Conservation (phyloP, 352 stramenopile species). For the Phytophthora ramorum region DNA sequence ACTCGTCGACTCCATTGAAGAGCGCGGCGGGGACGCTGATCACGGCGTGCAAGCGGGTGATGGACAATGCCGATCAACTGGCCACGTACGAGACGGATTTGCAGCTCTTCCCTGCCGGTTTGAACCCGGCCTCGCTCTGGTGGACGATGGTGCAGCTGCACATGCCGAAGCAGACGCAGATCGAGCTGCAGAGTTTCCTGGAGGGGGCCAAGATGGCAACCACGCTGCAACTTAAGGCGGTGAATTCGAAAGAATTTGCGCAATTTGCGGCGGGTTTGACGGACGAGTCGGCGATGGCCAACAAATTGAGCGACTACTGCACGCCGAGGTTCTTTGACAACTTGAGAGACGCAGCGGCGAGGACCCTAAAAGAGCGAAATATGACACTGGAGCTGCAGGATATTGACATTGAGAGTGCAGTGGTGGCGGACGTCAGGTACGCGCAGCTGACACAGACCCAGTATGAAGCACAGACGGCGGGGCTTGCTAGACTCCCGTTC, state of each 20-base stretch:
- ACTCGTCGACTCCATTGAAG: conserved; percentile 24
- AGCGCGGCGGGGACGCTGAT: conserved; percentile 23
- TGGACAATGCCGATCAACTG: conserved; percentile 24
- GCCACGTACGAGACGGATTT: conserved; percentile 33
- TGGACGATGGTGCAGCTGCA: conserved; percentile 46
- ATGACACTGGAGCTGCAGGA: conserved; percentile 50
- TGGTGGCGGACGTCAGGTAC: conserved; percentile 38
- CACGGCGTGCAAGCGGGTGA: conserved; percentile 23
- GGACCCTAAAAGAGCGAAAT: conserved; percentile 32
- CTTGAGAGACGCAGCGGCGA: conserved; percentile 25
- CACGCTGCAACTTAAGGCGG: conserved; percentile 36
- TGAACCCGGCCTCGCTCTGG: conserved; percentile 32
- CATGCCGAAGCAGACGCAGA: conserved; percentile 33
- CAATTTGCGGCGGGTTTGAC: conserved; percentile 30
- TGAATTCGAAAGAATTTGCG: conserved; percentile 48
- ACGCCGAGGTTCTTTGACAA: conserved; percentile 38
- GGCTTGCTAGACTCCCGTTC: conserved; percentile 16
- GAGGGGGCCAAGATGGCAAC: conserved; percentile 37
- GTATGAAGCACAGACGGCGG: conserved; percentile 35
- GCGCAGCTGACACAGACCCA: conserved; percentile 43
- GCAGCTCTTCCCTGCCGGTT: conserved; percentile 33
- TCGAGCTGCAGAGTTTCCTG: conserved; percentile 54
- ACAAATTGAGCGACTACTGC: conserved; percentile 36
- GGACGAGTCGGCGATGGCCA: conserved; percentile 10
- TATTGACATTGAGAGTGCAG: conserved; percentile 35